Conservation (phyloP, 2,329 filamentous ascomycete genomes). For the Passalora sequoiae region DNA sequence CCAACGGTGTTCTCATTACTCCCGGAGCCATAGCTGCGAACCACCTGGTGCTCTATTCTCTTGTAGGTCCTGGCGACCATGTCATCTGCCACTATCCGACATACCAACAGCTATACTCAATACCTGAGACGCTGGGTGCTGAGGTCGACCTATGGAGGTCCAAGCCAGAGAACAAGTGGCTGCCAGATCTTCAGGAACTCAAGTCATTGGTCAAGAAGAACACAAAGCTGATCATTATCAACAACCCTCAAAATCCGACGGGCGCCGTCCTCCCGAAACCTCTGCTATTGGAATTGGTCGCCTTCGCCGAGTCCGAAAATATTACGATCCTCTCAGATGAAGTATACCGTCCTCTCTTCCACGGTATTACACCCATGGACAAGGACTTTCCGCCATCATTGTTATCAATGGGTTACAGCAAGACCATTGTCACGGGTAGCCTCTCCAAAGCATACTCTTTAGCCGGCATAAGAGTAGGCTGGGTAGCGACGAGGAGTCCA, state of each 20-base stretch:
- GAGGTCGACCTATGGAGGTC: constrained; percentile 74
- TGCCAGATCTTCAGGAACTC: constrained; percentile 63
- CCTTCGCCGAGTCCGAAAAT: constrained; percentile 56
- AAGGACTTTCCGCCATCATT: constrained; percentile 60
- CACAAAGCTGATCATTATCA: constrained; percentile 66
- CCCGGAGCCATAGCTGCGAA: constrained; percentile 82
- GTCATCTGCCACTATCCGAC: constrained; percentile 82
- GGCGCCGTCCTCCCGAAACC: constrained; percentile 62
- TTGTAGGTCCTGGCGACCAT: constrained; percentile 71
- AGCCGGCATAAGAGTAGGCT: constrained; percentile 76
- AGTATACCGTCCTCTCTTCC: constrained; percentile 79
- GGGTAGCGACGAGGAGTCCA: constrained; percentile 65
- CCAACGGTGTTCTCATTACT: constrained; percentile 67
- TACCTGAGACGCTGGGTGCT: constrained; percentile 69
- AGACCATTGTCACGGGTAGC: constrained; percentile 68
- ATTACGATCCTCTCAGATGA: constrained; percentile 72
- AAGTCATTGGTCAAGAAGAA: constrained; percentile 60
- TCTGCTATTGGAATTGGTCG: constrained; percentile 57
- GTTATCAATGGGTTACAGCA: constrained; percentile 65
- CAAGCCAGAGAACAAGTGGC: constrained; percentile 58
- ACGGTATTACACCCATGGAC: constrained; percentile 55
- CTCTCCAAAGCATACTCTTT: constrained; percentile 82
- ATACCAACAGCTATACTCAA: constrained; percentile 76
- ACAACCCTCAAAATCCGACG: constrained; percentile 79
- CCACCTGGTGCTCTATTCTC: constrained; percentile 68